Base-by-base conservation (phyloP, 805 yeast species). In the Ogataea siamensis region DNA sequence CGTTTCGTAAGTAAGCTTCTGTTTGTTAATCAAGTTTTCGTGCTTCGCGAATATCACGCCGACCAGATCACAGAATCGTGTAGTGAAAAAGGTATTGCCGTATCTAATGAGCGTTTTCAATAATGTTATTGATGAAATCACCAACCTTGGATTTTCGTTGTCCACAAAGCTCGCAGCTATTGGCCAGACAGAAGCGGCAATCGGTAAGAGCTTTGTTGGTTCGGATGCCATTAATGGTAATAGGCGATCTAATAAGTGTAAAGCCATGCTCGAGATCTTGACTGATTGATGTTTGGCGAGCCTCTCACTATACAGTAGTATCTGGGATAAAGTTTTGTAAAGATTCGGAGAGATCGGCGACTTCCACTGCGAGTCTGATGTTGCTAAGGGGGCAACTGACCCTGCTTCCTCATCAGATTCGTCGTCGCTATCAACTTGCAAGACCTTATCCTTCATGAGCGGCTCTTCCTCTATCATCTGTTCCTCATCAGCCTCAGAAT, bases 301-400 rank as follows among this genome's bases (percentile, higher is more conserved):
- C 41, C 86, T 65, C 37, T 85, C 83, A 5, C 91, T 82, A 55
- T 87, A 86, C 5, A 68, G 72, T 37, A 78, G 67, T 3, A 91
- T 78, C 38, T 76, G 75, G 29, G 78, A 74, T 1, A 85, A 61
- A 2, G 80, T 63, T 26, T 61, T 56, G 57, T 86, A 91, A 0
- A 83, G 63, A 2, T 69, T 62, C 27, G 71, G 64, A 0, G 94
- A 84, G 0, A 89, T 64, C 0, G 80, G 78, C 0, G 91, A 81
- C 0, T 54, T 48, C 96, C 96, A 88, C 21, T 67, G 66, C 11
- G 66, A 39, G 24, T 47, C 54, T 7, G 47, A 49, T n/a, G 55
- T 57, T 1, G 38, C 46, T 9, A 58, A 66, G 2, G 55, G 44
- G 11, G 45, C 34, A 22, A 50, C 37, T 11, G 59, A 46, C 49